phyloP scores from a whole-genome alignment of 768 basidiomycete species.

The Lactarius sanguifluus region DNA sequence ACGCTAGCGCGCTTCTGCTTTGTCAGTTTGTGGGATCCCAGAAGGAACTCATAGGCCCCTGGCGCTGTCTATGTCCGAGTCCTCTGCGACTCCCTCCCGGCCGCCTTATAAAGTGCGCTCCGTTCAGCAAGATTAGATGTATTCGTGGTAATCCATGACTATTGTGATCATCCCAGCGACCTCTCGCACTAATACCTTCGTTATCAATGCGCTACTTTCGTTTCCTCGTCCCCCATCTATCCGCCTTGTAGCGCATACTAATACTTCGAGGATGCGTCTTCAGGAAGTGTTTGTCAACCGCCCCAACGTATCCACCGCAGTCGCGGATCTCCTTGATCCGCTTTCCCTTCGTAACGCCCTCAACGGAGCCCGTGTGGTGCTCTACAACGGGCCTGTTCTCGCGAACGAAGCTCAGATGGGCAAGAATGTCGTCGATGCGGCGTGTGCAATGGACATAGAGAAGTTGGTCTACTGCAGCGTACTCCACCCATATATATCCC shows the following conservation, averaged over 20 bases:
- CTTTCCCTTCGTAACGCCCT: slow-evolving; percentile 18
- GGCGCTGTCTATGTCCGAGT: slow-evolving; percentile 2
- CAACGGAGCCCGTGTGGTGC: slow-evolving; percentile 14
- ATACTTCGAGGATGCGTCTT: slow-evolving; percentile 11
- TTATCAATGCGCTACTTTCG: slow-evolving; percentile 24
- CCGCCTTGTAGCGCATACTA: slow-evolving; percentile 23
- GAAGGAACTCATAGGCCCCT: not conserved
- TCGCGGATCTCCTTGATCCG: slow-evolving; percentile 26
- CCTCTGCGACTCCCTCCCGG: not conserved
- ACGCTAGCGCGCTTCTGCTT: slow-evolving; percentile 12
- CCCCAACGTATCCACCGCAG: slow-evolving; percentile 20
- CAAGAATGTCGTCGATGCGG: slow-evolving; percentile 28
- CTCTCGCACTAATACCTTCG: slow-evolving; percentile 27
- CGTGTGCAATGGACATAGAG: slow-evolving; percentile 27
- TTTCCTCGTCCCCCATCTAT: slow-evolving; percentile 26
- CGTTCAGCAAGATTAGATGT: slow-evolving; percentile 1
- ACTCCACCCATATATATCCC: slow-evolving; percentile 27
- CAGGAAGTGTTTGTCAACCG: slow-evolving; percentile 7
- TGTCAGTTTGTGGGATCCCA: slow-evolving; percentile 15
- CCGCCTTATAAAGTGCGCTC: slow-evolving; percentile 22
- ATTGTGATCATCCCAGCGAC: slow-evolving; percentile 28
- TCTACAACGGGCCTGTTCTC: slow-evolving; percentile 27
- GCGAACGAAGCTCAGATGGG: slow-evolving; percentile 25
- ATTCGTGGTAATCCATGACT: slow-evolving; percentile 20
- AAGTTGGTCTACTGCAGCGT: slow-evolving; percentile 28